Percentiles rank a stretch among this genome's conserved stretches.
phyloP scores from a whole-genome alignment of 768 basidiomycete genomes.

The Macrolepiota albuminosa region DNA sequence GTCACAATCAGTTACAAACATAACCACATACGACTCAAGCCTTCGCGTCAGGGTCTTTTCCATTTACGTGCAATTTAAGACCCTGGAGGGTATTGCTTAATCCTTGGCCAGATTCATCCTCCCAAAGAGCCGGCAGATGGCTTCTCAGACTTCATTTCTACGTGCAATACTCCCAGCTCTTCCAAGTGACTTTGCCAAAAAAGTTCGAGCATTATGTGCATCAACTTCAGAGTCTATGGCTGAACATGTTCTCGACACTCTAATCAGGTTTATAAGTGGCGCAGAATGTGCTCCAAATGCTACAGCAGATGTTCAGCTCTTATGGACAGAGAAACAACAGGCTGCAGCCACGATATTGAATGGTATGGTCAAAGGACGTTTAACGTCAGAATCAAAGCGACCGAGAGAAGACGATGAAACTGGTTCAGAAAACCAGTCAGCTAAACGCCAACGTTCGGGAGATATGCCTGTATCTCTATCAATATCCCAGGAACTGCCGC shows the following conservation, averaged over 20 bases:
- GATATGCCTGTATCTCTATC: constrained; percentile 12
- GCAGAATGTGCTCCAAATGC: constrained; percentile 30
- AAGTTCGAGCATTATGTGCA: constrained; percentile 26
- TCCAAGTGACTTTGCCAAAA: constrained; percentile 29
- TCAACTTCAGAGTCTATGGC: constrained; percentile 23
- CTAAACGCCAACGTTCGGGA: constrained; percentile 31
- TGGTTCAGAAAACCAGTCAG: constrained; percentile 14
- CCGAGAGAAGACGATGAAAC: constrained; percentile 28
- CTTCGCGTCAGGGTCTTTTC: not conserved
- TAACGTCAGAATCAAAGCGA: constrained; percentile 27
- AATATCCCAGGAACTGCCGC: constrained; percentile 22
- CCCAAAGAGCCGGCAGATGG: constrained; percentile 16
- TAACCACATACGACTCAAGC: not conserved
- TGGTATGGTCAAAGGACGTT: constrained; percentile 19
- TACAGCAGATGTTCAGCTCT: constrained; percentile 21
- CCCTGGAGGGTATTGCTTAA: too few relatives aligned
- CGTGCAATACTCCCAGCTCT: constrained; percentile 29
- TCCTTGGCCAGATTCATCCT: not conserved
- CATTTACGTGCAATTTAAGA: not conserved
- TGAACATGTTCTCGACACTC: constrained; percentile 33
- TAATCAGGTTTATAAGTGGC: constrained; percentile 39
- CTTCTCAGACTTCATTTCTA: constrained; percentile 25
- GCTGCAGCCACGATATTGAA: constrained; percentile 24
- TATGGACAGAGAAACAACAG: constrained; percentile 36
- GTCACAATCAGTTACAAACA: not conserved